Evolutionary conservation across 768 basidiomycete species (phyloP).

Genomic region (Phylloporus sp.): DNA sequence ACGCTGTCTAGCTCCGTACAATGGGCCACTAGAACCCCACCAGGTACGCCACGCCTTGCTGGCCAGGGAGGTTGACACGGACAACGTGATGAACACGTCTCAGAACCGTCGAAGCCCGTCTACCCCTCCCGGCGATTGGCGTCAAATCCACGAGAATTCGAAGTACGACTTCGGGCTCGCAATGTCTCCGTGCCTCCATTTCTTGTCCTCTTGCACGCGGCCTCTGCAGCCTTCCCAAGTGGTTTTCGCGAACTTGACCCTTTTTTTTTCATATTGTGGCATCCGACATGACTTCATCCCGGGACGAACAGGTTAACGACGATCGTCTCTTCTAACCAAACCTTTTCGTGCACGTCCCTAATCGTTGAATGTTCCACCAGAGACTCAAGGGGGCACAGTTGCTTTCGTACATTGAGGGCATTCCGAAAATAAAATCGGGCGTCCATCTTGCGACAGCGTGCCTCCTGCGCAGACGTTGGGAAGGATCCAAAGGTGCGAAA

Average conservation of each 20-base stretch:
- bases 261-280: constrained; percentile 41
- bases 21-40: too few relatives aligned
- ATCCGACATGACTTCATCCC: constrained; percentile 41
- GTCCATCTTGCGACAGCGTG: constrained; percentile 25
- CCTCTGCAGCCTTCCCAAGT: constrained; percentile 37
- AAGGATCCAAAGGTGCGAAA: too few relatives aligned
- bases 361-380: constrained; percentile 53
- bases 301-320: constrained; percentile 53
- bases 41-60: too few relatives aligned
- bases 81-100: too few relatives aligned
- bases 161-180: too few relatives aligned
- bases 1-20: too few relatives aligned
- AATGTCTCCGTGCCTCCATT: too few relatives aligned
- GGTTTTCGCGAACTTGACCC: constrained; percentile 39
- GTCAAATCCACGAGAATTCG: too few relatives aligned
- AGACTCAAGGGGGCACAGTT: constrained; percentile 41
- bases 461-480: constrained; percentile 42
- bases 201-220: constrained; percentile 8
- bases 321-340: constrained; percentile 35
- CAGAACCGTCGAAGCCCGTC: too few relatives aligned
- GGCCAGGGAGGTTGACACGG: too few relatives aligned
- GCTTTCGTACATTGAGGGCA: constrained; percentile 39
- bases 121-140: neutral
- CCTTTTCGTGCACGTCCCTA: constrained; percentile 46
- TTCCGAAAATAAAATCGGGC: constrained; percentile 46